Base-by-base conservation (phyloP, 164 flowering plant genomes). In the Chloranthus sessilifolius region DNA sequence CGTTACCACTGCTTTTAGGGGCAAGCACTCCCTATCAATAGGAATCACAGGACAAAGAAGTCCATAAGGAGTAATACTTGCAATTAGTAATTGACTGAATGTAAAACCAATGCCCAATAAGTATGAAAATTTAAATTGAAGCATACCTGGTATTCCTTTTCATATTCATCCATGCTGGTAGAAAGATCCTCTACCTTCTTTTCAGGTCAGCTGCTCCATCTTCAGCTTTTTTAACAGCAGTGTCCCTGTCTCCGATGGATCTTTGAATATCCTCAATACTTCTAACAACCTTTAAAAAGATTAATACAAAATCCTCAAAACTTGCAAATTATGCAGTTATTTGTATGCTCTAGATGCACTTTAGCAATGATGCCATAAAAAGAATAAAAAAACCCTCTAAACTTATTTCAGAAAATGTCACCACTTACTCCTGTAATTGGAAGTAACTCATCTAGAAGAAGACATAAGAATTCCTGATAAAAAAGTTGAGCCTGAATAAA, bases 181-280 rank as follows among this genome's bases (percentile, higher is more conserved):
- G 95, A 74, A 24, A 89, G 85, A 27, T 77, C 84, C 56, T 70
- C 77, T 41, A 50, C 67, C 65, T 58, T 80, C 53, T 54, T 70
- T 75, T 87, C 33, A 94, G 65, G 74, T 79, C 96, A 56, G 86
- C 81, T 36, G 95, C 88, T 52, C 95, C 97, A 64, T 87, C 91
- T 67, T 94, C 96, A 58, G 87, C 84, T 55, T 48, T 74, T 67
- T 62, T 77, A 16, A 94, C 80, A 60, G 90, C 77, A 59, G 67
- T 38, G 15, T 76, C 82, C 63, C 56, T 80, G 61, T 85, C 97
- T 53, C 75, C 73, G 27, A 74, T 69, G 34, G 97, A 79, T 41
- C 65, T 72, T 61, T 85, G 75, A 42, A 78, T 47, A 31, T 94
- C 97, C 71, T 77, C 78, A 41, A 87, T 78, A 56, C 65, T 78